phyloP scores from a whole-genome alignment of 2,329 filamentous ascomycete species.

The Coniochaeta sp. region DNA sequence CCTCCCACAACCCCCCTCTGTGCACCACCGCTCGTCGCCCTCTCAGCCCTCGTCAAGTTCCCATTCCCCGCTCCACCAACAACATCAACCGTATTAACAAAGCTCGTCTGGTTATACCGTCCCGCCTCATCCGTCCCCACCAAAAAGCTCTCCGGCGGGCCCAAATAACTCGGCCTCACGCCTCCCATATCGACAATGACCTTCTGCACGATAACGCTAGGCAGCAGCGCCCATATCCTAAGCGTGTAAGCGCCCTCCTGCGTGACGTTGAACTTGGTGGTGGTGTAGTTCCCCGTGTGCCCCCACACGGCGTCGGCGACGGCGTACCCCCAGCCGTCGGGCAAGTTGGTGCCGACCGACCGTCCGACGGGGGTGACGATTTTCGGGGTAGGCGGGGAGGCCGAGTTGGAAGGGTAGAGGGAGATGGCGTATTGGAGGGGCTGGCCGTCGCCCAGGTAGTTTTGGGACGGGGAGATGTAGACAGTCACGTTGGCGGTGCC shows the following conservation, averaged over 20 bases:
- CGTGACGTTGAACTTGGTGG: constrained; percentile 32
- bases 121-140: constrained; percentile 32
- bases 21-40: background rate
- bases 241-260: constrained; percentile 39
- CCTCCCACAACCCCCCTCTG: background rate
- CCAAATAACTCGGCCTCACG: constrained; percentile 45
- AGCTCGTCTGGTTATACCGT: constrained; percentile 28
- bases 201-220: constrained; percentile 49
- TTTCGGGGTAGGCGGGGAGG: constrained; percentile 19
- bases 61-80: constrained; percentile 8
- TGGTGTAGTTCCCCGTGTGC: constrained; percentile 33
- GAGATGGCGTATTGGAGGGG: constrained; percentile 45
- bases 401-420: constrained; percentile 30
- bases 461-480: constrained; percentile 44
- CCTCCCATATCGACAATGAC: constrained; percentile 49
- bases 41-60: background rate
- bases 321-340: constrained; percentile 32
- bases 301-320: constrained; percentile 42
- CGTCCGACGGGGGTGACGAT: constrained; percentile 33
- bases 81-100: constrained; percentile 18
- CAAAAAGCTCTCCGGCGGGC: constrained; percentile 48
- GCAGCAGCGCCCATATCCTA: constrained; percentile 43
- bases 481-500: constrained; percentile 36
- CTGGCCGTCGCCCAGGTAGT: constrained; percentile 41
- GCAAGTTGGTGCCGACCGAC: constrained; percentile 33